phyloP scores from a whole-genome alignment of 176 grass and related monocot species.

The Avena atlantica region DNA sequence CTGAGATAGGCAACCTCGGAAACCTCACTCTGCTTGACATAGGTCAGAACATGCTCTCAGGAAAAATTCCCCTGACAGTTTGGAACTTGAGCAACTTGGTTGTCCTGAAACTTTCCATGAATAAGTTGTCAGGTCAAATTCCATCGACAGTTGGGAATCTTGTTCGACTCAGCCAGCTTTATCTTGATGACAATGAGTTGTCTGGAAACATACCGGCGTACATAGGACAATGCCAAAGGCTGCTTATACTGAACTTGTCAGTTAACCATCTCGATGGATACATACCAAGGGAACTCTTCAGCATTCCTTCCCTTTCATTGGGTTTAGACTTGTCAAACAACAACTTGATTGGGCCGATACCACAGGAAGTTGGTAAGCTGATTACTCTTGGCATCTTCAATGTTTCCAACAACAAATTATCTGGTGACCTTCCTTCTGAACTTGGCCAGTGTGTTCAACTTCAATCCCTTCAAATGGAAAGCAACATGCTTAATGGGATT shows the following conservation, averaged over 20 bases:
- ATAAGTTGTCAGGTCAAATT: slow-evolving; percentile 62
- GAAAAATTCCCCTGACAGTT: slow-evolving; percentile 52
- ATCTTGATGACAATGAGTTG: slow-evolving; percentile 46
- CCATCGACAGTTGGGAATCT: slow-evolving; percentile 49
- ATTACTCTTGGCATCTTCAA: not conserved
- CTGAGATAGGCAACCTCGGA: slow-evolving; percentile 45
- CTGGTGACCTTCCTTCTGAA: slow-evolving; percentile 11
- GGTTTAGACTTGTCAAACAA: slow-evolving; percentile 36
- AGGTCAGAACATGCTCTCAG: slow-evolving; percentile 56
- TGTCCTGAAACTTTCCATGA: slow-evolving; percentile 44
- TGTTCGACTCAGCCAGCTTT: slow-evolving; percentile 38
- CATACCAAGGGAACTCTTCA: slow-evolving; percentile 19
- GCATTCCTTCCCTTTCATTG: not conserved
- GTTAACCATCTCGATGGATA: slow-evolving; percentile 32
- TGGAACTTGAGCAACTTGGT: slow-evolving; percentile 47
- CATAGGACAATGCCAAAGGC: slow-evolving; percentile 43
- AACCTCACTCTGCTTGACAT: slow-evolving; percentile 49
- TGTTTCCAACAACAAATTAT: slow-evolving; percentile 44
- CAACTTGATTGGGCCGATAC: not conserved
- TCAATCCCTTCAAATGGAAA: not conserved
- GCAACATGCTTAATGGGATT: slow-evolving; percentile 22
- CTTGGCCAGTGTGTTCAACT: slow-evolving; percentile 8
- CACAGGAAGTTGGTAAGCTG: slow-evolving; percentile 26
- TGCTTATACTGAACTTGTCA: slow-evolving; percentile 45
- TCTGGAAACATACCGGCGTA: slow-evolving; percentile 49